phyloP scores from a whole-genome alignment of 1,284 basidiomycete genomes.

The Sporisorium sorghi region DNA sequence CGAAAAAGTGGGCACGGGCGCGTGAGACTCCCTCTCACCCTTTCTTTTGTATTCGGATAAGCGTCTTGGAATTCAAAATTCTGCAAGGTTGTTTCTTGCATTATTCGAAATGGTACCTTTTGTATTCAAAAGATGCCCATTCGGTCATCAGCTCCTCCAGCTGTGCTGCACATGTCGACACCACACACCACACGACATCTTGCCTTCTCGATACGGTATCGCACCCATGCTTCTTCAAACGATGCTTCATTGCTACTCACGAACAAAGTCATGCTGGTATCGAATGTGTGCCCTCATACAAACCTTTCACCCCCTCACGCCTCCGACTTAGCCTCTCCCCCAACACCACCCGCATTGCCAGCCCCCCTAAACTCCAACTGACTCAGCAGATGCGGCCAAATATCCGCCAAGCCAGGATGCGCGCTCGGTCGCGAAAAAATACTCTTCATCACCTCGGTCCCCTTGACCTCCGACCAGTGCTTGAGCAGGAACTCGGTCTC shows the following conservation, averaged over 20 bases:
- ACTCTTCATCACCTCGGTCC: slow-evolving; percentile 81
- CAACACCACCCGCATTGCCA: slow-evolving; percentile 6
- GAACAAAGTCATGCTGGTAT: neutral
- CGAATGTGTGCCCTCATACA: neutral
- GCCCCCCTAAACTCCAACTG: slow-evolving; percentile 54
- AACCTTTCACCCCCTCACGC: neutral
- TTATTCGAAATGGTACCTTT: too few relatives aligned
- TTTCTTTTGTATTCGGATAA: neutral
- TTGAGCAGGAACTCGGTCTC: slow-evolving; percentile 61
- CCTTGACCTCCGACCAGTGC: slow-evolving; percentile 84
- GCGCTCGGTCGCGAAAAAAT: slow-evolving; percentile 72
- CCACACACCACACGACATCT: slow-evolving; percentile 4
- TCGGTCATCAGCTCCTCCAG: neutral
- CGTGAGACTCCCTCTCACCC: neutral
- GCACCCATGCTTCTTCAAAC: too few relatives aligned
- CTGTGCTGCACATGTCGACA: too few relatives aligned
- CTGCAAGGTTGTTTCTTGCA: too few relatives aligned
- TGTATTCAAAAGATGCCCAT: slow-evolving; percentile 2
- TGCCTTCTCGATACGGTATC: too few relatives aligned
- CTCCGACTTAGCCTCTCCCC: slow-evolving; percentile 11
- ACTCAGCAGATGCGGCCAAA: slow-evolving; percentile 59
- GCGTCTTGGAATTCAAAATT: neutral
- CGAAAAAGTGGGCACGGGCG: slow-evolving; percentile 10
- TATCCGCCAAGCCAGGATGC: slow-evolving; percentile 60
- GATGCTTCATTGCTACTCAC: neutral